Evolutionary conservation across 129 eudicot genomes (phyloP).

Genomic region (Flaveria robusta): DNA sequence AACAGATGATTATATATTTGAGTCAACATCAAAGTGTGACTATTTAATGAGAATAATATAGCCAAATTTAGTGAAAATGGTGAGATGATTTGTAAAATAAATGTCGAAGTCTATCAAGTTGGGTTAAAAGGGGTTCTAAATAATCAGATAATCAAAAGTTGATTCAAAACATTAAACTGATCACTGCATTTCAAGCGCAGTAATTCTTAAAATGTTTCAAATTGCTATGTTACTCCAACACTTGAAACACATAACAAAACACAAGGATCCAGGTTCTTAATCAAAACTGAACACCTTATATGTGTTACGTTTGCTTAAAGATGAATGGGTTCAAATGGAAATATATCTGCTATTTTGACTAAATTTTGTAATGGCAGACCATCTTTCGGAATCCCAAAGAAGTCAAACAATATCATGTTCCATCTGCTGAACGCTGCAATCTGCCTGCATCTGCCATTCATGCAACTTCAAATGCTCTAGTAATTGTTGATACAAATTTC

Average conservation of each 20-base stretch:
- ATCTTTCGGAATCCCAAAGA: conserved; percentile 87
- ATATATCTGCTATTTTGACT: background rate
- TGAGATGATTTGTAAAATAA: background rate
- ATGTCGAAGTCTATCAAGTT: background rate
- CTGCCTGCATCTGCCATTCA: conserved; percentile 86
- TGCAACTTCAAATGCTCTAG: conserved; percentile 79
- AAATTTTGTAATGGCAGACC: conserved; percentile 46
- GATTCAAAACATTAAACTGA: background rate
- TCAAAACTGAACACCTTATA: background rate
- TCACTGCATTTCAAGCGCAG: background rate
- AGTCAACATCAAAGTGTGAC: background rate
- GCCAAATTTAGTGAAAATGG: background rate
- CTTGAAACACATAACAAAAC: background rate
- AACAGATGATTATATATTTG: background rate
- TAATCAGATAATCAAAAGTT: background rate
- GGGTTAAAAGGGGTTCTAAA: background rate
- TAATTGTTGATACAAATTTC: conserved; percentile 69
- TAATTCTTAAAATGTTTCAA: background rate
- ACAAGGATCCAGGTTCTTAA: background rate
- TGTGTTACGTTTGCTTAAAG: background rate
- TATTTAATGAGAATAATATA: background rate
- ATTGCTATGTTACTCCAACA: background rate
- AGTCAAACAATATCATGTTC: conserved; percentile 63
- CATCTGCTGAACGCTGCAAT: conserved; percentile 83
- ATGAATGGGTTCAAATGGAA: background rate